Evolutionary conservation across 2,329 filamentous ascomycete genomes (phyloP).

Genomic region (Trichoderma arundinaceum): DNA sequence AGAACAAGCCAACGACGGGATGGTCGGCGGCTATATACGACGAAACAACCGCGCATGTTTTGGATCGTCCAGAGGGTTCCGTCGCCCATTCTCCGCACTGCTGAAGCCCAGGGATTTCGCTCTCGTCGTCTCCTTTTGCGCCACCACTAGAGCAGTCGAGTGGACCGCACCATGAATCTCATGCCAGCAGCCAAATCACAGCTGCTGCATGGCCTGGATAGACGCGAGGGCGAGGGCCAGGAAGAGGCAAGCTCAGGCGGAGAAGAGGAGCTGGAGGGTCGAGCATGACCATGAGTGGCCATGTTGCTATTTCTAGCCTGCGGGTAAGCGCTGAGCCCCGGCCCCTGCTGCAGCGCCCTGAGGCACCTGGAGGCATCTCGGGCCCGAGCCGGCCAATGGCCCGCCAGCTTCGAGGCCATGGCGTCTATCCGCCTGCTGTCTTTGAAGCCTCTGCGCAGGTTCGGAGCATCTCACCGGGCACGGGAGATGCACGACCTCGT

Average conservation of each 20-base stretch:
- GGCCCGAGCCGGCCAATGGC: slow-evolving; percentile 1
- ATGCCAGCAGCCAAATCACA: no score
- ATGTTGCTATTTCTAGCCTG: slow-evolving; percentile 28
- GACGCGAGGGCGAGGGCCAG: slow-evolving; percentile 1
- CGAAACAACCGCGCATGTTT: slow-evolving; percentile 30
- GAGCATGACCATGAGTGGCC: slow-evolving; percentile 20
- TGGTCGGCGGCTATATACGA: slow-evolving; percentile 29
- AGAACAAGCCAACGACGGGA: slow-evolving; percentile 13
- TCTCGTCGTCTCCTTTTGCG: not conserved
- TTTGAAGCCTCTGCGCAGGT: not conserved
- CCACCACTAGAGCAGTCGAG: not conserved
- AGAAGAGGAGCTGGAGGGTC: slow-evolving; percentile 23
- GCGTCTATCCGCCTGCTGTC: slow-evolving; percentile 8
- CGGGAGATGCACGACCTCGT: slow-evolving; percentile 6
- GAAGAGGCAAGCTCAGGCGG: not conserved
- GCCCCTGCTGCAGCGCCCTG: slow-evolving; percentile 19
- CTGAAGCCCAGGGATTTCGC: not conserved
- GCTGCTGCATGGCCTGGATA: not conserved
- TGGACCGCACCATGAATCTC: not conserved
- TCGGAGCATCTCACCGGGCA: not conserved
- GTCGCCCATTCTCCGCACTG: not conserved
- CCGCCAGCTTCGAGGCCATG: not conserved
- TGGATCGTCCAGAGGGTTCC: not conserved
- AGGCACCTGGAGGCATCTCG: not conserved
- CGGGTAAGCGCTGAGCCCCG: slow-evolving; percentile 29